Percentiles rank a stretch among this genome's conserved stretches.
Conservation (phyloP, 78 protist species). For the Dictyostelium firmibasis region DNA sequence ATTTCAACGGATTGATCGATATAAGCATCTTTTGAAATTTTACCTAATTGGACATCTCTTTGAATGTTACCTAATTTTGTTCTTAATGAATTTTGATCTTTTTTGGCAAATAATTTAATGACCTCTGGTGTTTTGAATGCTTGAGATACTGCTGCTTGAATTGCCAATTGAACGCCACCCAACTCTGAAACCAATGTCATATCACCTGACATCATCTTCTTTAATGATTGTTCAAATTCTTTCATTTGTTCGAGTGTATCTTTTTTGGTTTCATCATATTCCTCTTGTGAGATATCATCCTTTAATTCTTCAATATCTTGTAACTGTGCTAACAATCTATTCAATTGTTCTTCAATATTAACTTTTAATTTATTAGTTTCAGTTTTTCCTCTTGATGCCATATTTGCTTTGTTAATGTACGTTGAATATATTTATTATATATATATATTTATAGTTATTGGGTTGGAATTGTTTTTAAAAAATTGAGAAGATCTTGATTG, state of each 20-base stretch:
- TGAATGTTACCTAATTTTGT: slow-evolving; percentile 66
- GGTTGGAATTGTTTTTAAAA: not conserved
- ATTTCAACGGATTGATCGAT: slow-evolving; percentile 82
- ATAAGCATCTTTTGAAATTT: slow-evolving; percentile 60
- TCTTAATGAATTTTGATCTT: slow-evolving; percentile 83
- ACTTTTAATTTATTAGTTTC: slow-evolving; percentile 72
- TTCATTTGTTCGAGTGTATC: slow-evolving; percentile 90
- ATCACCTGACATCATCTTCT: slow-evolving; percentile 82
- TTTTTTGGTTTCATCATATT: slow-evolving; percentile 75
- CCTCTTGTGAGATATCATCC: slow-evolving; percentile 75
- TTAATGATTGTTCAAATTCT: slow-evolving; percentile 84
- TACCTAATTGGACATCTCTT: slow-evolving; percentile 72
- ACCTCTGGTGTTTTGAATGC: slow-evolving; percentile 95
- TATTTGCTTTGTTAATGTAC: not conserved
- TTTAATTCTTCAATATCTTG: slow-evolving; percentile 79
- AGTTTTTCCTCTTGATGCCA: slow-evolving; percentile 78
- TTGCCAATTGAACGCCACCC: slow-evolving; percentile 86
- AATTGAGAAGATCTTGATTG: not conserved
- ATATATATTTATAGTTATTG: not conserved
- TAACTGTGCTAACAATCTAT: slow-evolving; percentile 77
- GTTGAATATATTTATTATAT: not conserved
- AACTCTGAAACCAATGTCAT: slow-evolving; percentile 88
- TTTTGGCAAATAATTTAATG: slow-evolving; percentile 89
- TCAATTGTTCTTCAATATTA: slow-evolving; percentile 82
- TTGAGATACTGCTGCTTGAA: slow-evolving; percentile 89